These are phyloP conservation scores for Naumovozyma dairenensis DNA, from an alignment of 805 yeast species.

Conservation along the genomic window DNA sequence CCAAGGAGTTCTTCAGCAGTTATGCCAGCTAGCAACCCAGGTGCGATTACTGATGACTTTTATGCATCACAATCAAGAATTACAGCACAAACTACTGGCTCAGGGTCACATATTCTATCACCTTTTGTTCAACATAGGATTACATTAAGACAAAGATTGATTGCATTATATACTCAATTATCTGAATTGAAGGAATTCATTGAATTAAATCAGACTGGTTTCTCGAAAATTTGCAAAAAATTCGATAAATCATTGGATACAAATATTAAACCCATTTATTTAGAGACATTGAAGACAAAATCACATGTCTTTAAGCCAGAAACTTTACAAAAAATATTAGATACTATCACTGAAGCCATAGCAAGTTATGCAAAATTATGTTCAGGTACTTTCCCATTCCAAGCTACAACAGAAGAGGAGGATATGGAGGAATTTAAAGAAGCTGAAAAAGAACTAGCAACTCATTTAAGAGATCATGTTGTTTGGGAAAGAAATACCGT, in stretches of 20 bases:
- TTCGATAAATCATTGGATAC: conserved; percentile 76
- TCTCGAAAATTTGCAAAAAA: conserved; percentile 81
- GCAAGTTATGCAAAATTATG: conserved; percentile 44
- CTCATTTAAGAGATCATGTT: conserved; percentile 76
- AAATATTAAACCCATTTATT: conserved; percentile 47
- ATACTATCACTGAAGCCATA: conserved; percentile 43
- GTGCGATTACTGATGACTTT: background rate
- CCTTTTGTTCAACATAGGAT: conserved; percentile 31
- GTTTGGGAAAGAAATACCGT: conserved; percentile 97
- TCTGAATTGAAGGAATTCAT: conserved; percentile 77
- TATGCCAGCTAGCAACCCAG: background rate
- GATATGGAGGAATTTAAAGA: conserved; percentile 3
- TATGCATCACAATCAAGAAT: background rate
- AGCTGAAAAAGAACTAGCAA: conserved; percentile 41
- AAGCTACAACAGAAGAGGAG: background rate
- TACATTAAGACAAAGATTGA: conserved; percentile 56
- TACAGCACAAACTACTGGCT: background rate
- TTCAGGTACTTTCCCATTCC: conserved; percentile 9
- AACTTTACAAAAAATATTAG: conserved; percentile 41
- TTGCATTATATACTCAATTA: conserved; percentile 58
- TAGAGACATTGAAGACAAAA: conserved; percentile 36
- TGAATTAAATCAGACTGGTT: conserved; percentile 81
- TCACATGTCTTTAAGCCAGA: conserved; percentile 46
- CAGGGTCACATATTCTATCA: conserved; percentile 2
- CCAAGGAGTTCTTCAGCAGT: background rate